Evolutionary conservation across 257 asterid genomes (phyloP), one percentile per base, ranked within the genome.

Genomic region (Phtheirospermum japonicum): DNA sequence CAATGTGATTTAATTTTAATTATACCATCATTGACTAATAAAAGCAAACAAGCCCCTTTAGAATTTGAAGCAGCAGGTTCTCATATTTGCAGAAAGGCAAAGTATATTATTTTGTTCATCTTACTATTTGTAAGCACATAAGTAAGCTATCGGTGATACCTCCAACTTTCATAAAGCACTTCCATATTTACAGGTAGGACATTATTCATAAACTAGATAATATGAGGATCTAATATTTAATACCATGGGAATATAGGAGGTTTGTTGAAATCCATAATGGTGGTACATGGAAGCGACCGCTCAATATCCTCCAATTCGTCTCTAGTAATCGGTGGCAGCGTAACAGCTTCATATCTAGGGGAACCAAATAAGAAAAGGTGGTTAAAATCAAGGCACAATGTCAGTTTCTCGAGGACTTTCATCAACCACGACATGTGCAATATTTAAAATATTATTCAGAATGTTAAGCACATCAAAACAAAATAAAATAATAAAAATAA

Each of bases 201-300:
- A 63, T 54, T 68, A 23, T 57, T 14, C 51, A 40, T 34, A 1
- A 9, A 36, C 50, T 16, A 67, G 50, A 43, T 59, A 57, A 50
- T 40, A 20, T 10, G 67, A 33, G 68, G 19, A 59, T 37, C 33
- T 19, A 28, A 58, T 57, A 51, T 16, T 9, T 10, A 53, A 61
- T 83, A 90, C 98, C 98, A 85, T 83, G 57, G 84, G 63, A 45
- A 85, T 64, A 59, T 83, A 83, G 65, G 89, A 77, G 51, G 85
- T 80, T 72, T 78, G 90, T 42, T 83, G 85, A 57, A 87, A 36
- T 73, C 82, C 87, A 79, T 85, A 64, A 71, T 34, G 64, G 81
- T 82, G 32, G 67, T 40, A 70, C 75, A 60, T 14, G 61, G 82
- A 66, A 83, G 67, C 0, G 82, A 65, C 31, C 73, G 85, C 57